Conservation (phyloP, 148 eudicot genomes). For the Spergularia marina region DNA sequence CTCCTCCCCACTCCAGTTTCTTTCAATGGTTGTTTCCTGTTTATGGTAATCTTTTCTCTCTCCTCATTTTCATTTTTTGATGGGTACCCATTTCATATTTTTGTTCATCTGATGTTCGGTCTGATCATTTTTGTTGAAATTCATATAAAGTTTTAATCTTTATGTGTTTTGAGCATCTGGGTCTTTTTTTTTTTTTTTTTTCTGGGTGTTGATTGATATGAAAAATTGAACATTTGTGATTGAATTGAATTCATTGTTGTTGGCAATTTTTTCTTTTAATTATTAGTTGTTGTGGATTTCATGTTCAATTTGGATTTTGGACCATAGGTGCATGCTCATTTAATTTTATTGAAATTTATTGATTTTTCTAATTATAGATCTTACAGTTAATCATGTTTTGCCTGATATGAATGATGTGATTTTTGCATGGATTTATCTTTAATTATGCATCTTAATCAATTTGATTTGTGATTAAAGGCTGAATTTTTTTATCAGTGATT, state of each 20-base stretch:
- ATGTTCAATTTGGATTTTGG: not conserved
- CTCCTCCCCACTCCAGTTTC: not conserved
- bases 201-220: not conserved
- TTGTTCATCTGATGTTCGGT: slow-evolving; percentile 3
- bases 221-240: not conserved
- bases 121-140: slow-evolving; percentile 4
- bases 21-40: slow-evolving; percentile 9
- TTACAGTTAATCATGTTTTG: slow-evolving; percentile 1
- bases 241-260: not conserved
- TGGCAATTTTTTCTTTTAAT: no score
- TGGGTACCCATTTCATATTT: not conserved
- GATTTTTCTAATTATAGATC: slow-evolving; percentile 22
- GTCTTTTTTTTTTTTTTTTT: not conserved
- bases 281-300: slow-evolving; percentile 7
- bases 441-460: slow-evolving; percentile 6
- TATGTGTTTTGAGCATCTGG: slow-evolving; percentile 13
- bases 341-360: not conserved
- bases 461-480: not conserved
- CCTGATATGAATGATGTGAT: not conserved
- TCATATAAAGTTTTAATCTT: slow-evolving; percentile 5
- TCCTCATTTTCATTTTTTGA: not conserved
- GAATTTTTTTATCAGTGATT: not conserved
- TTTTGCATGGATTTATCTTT: not conserved
- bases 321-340: not conserved
- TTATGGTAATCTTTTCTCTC: slow-evolving; percentile 16